Conservation (phyloP, 1,139 yeast genomes). For the Keqinozyma sinolaborantium region DNA sequence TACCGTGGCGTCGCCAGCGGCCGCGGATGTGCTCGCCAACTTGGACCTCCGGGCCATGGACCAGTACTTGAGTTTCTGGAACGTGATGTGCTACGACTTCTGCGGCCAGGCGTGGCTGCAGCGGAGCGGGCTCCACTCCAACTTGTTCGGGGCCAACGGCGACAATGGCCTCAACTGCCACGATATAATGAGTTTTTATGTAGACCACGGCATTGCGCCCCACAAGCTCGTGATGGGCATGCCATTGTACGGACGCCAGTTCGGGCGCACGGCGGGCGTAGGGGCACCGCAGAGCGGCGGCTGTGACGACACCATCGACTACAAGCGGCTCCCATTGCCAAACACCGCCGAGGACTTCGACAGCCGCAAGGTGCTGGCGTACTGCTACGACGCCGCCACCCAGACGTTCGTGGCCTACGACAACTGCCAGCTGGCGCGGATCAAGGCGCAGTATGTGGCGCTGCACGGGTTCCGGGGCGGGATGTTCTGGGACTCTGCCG, state of each 20-base stretch:
- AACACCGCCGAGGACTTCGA: conserved; percentile 49
- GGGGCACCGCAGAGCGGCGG: conserved; percentile 24
- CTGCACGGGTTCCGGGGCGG: conserved; percentile 67
- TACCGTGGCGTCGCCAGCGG: conserved; percentile 78
- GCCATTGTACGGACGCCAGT: conserved; percentile 84
- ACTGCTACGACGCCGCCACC: conserved; percentile 39
- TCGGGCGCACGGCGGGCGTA: conserved; percentile 20
- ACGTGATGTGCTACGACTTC: conserved; percentile 89
- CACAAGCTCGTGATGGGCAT: conserved; percentile 73
- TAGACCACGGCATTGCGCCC: conserved; percentile 38
- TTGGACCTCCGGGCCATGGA: conserved; percentile 54
- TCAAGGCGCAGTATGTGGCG: conserved; percentile 59
- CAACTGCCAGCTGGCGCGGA: conserved; percentile 46
- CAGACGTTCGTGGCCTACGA: conserved; percentile 63
- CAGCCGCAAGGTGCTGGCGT: conserved; percentile 53
- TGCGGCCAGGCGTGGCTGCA: conserved; percentile 71
- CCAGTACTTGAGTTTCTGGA: conserved; percentile 62
- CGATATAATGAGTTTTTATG: conserved; percentile 45
- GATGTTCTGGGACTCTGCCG: conserved; percentile 94
- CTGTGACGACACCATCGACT: conserved; percentile 50
- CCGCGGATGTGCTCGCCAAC: conserved; percentile 37
- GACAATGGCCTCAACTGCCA: conserved; percentile 48
- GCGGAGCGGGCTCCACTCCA: conserved; percentile 64
- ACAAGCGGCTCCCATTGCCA: conserved; percentile 57
- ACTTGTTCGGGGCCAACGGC: conserved; percentile 46